Base-by-base conservation (phyloP, 768 basidiomycete species). In the Tylopilus sp. region DNA sequence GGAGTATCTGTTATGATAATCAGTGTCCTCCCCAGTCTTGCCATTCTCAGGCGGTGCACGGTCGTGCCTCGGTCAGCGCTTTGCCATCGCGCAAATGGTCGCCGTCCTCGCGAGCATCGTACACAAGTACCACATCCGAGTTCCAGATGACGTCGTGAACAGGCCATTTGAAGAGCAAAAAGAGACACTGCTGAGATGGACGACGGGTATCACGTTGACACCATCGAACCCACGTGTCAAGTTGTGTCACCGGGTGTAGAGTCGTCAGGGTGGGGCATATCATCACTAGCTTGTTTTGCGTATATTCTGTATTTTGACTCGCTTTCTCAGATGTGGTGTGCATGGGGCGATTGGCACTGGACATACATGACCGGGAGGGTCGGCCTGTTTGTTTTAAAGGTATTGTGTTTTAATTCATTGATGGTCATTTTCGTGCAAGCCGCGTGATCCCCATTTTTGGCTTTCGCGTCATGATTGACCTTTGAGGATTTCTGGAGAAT, bases 11-110 rank as follows among this genome's bases (percentile, higher is more conserved):
- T 23, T 31, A 13, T n/a, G 18, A 36, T 31, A 31, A 39, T 39
- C 44, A 39, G n/a, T 26, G 21, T 11, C 10, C 26, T 20, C 11
- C 7, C 18, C 33, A 75, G 76, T 74, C 58, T 26, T 75, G 23
- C 71, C 76, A 0, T 81, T 81, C 59, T 73, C 75, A 6, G 64
- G 60, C 0, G 78, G 80, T 12, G 64, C 71, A 1, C 69, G 79
- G 15, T 71, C 68, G 20, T 79, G 79, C 55, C 74, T 81, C 23
- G 80, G 79, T 0, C 75, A 78, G 50, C 73, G 75, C 4, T 79
- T 80, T 44, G 73, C 79, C 1, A 54, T 73, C 4, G 64, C 73
- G 4, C 75, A 79, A 57, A 70, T 65, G 41, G 55, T 71, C 1
- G 73, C 74, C 39, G 63, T 78, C 48, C 63, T 80, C 30, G 74